Evolutionary conservation across 2,329 filamentous ascomycete species (phyloP), one percentile per base, ranked within the genome.

Genomic region (Tolypocladium pustulatum): DNA sequence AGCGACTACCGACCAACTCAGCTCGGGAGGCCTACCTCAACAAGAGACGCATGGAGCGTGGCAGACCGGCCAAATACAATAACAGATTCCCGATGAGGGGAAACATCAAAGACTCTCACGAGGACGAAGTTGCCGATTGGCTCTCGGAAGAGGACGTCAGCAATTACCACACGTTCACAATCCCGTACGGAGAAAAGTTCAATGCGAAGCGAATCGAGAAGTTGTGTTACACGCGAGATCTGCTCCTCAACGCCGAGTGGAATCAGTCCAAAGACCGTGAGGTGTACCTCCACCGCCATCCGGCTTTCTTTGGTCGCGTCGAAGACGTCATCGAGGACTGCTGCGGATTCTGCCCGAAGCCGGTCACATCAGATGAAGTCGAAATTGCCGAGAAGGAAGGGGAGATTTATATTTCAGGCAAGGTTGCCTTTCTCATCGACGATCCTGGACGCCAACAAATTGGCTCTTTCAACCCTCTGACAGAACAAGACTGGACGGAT

Each of bases 61-160:
- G 89, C 0, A 80, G 90, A 20, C 90, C 90, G 9, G 59, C 65
- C 10, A 67, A 81, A 25, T 77, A 78, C 54, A 74, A 73, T 56
- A 70, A 71, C 36, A 63, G 66, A 40, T 70, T 76, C 40, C 70
- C 70, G n/a, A 72, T 84, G 20, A 65, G 69, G 20, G 89, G 87
- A 30, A 91, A 94, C 64, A 84, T 94, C 73, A 95, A 94, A 67
- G 84, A 90, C 54, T 72, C 79, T 17, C 81, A 89, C 64, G 88
- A 91, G 62, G 89, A 94, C 61, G 91, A 96, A 64, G 81, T 93
- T 43, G 86, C 90, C 0, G 90, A 96, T 61, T 95, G 90, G 91
- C 80, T 89, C 2, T 84, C 88, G 7, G 82, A 88, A 58, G 84
- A 89, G 25, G 89, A 92, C 53, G 80, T 92, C 20, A 89, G 87